phyloP scores from a whole-genome alignment of 345 rosid species.

The Citropsis articulata region DNA sequence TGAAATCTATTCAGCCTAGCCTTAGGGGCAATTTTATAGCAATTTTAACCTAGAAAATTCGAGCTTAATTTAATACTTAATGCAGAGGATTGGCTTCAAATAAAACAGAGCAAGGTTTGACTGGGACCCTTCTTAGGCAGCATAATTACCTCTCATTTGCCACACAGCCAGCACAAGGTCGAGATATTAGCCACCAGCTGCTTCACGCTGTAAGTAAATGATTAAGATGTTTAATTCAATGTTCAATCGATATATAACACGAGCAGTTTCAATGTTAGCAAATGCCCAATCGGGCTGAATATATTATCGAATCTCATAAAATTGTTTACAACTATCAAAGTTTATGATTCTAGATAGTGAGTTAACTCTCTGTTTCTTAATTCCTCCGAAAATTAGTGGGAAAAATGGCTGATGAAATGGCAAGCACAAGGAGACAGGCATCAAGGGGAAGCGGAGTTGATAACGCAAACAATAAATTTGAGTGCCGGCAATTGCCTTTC shows the following conservation, averaged over 20 bases:
- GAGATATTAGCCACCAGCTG: conserved; percentile 42
- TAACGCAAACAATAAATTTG: conserved; percentile 55
- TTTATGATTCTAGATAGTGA: conserved; percentile 22
- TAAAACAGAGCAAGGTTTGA: conserved; percentile 35
- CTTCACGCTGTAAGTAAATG: conserved; percentile 51
- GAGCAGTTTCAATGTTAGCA: no score
- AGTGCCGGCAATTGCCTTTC: conserved; percentile 22
- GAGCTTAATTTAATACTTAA: no score
- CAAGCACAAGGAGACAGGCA: conserved; percentile 43
- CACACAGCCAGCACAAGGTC: conserved; percentile 45
- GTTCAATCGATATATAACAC: no score
- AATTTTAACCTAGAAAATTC: no score
- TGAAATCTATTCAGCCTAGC: no score
- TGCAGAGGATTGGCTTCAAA: conserved; percentile 30
- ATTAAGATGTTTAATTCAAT: neutral
- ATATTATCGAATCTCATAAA: no score
- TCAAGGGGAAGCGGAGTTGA: conserved; percentile 55
- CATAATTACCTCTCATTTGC: conserved; percentile 57
- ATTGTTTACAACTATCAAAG: no score
- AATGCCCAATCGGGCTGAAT: no score
- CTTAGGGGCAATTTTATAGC: no score
- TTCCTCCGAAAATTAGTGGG: conserved; percentile 35
- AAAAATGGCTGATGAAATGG: conserved; percentile 67
- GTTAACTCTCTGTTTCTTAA: no score
- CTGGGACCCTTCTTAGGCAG: conserved; percentile 37